Base-by-base conservation (phyloP, 73 alveolate species). In the Paraurostyla sp. region DNA sequence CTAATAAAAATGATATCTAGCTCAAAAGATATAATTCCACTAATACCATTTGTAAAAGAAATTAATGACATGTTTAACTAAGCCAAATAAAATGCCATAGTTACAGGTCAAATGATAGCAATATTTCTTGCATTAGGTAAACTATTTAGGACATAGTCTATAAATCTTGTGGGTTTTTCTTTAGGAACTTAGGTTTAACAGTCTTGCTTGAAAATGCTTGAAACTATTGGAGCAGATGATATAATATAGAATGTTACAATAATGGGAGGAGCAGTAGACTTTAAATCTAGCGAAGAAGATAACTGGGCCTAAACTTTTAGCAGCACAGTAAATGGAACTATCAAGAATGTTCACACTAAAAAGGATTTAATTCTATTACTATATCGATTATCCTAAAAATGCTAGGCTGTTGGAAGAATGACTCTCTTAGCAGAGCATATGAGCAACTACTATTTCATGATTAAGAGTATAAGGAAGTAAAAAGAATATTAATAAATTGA, bases 111-210 rank as follows among this genome's bases (percentile, higher is more conserved):
- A 56, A 25, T 78, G 13, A 38, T 78, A 0, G 89, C 80, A 18
- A 20, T 50, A 15, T 27, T 80, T 25, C 49, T 78, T 0, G 80
- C 80, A 11, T 32, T 78, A 0, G 58, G 80, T 27, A 30, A 78
- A 27, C 89, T 80, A 0, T 78, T 78, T 56, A 0, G 1, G 11
- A 30, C 59, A 20, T 16, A 78, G 43, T 23, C 80, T 52, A 38
- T 78, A 30, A 52, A 76, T 7, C 63, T 78, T 0, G 20, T 78
- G 0, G 89, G 89, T 22, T 78, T 78, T 56, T 50, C 80, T 11
- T 56, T 78, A 13, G 89, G 89, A 25, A 25, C 62, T 42, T 59
- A 78, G 43, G 89, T 78, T 9, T 52, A 52, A 20, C 15, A 78
- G 43, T 16, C 50, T 56, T 51, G 80, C 27, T 11, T 78, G 9